These are phyloP conservation scores for Axilococcus clingmanii DNA, from an alignment of 139 green algal species.

Conservation along the genomic window DNA sequence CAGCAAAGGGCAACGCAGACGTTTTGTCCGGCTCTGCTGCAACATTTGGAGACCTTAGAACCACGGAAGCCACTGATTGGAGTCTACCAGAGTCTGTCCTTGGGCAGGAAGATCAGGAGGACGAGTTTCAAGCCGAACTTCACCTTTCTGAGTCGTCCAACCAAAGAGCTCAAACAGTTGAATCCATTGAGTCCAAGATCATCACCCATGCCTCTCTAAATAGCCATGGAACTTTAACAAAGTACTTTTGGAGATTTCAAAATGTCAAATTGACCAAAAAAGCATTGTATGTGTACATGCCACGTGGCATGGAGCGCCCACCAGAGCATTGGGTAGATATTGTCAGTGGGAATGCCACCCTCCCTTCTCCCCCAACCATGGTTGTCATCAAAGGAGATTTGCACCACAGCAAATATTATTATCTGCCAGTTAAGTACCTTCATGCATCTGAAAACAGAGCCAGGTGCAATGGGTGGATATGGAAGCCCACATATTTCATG, in stretches of 20 bases:
- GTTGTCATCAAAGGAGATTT: conserved; percentile 30
- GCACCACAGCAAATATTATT: conserved; percentile 12
- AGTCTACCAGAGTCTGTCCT: too few relatives aligned
- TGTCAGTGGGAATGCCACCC: conserved; percentile 21
- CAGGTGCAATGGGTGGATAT: conserved; percentile 11
- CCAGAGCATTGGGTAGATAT: conserved; percentile 27
- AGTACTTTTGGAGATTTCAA: conserved; percentile 8
- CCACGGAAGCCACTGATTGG: too few relatives aligned
- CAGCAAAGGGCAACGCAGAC: too few relatives aligned
- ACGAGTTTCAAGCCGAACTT: too few relatives aligned
- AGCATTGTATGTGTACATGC: neutral
- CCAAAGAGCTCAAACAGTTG: too few relatives aligned
- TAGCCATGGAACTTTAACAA: conserved; percentile 6
- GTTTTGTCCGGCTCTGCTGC: too few relatives aligned
- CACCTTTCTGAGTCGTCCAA: too few relatives aligned
- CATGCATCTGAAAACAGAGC: neutral
- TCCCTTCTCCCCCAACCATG: conserved; percentile 18
- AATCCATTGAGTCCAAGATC: conserved; percentile 1
- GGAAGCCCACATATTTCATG: conserved; percentile 20
- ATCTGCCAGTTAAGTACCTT: conserved; percentile 22
- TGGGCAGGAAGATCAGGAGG: too few relatives aligned
- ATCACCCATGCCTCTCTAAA: neutral
- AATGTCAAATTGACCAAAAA: conserved; percentile 4
- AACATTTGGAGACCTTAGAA: too few relatives aligned
- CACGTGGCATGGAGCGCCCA: conserved; percentile 10